Percentiles rank a stretch among this genome's conserved stretches.
phyloP scores from a whole-genome alignment of 129 eudicot species.

The Rutidosis leptorrhynchoides region DNA sequence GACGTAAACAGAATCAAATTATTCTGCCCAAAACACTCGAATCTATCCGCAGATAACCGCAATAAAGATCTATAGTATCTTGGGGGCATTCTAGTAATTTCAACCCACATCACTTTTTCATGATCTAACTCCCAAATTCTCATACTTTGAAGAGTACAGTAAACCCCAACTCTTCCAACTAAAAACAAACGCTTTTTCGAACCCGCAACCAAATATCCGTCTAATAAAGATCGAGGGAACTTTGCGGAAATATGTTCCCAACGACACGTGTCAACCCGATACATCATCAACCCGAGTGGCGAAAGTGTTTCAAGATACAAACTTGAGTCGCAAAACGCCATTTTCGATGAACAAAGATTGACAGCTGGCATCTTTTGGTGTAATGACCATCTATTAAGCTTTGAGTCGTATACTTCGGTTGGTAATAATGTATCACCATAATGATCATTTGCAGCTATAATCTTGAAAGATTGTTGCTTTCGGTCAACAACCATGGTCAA shows the following conservation, averaged over 20 bases:
- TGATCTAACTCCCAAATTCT: conserved; percentile 98
- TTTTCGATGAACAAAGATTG: conserved; percentile 86
- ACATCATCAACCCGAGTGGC: conserved; percentile 95
- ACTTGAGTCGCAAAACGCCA: conserved; percentile 94
- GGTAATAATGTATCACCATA: conserved; percentile 81
- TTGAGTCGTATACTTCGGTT: conserved; percentile 89
- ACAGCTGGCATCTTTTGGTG: conserved; percentile 92
- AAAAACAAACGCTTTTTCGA: conserved; percentile 72
- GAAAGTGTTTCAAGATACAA: conserved; percentile 93
- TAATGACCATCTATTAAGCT: conserved; percentile 63
- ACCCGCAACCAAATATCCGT: conserved; percentile 89
- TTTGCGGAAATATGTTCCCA: conserved; percentile 98
- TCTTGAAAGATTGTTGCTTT: conserved; percentile 64
- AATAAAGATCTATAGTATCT: conserved; percentile 79
- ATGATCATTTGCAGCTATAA: conserved; percentile 87
- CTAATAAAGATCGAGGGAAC: conserved; percentile 85
- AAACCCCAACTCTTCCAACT: conserved; percentile 94
- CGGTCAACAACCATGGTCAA: conserved; percentile 88
- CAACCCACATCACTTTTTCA: conserved; percentile 71
- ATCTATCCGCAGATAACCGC: conserved; percentile 88
- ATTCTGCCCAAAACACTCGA: conserved; percentile 96
- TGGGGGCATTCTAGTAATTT: conserved; percentile 93
- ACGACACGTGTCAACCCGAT: conserved; percentile 75
- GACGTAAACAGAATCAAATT: conserved; percentile 93
- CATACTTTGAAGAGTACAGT: conserved; percentile 92